Evolutionary conservation across 495 filamentous ascomycete genomes (phyloP).

Genomic region (Corynascus novoguineensis): DNA sequence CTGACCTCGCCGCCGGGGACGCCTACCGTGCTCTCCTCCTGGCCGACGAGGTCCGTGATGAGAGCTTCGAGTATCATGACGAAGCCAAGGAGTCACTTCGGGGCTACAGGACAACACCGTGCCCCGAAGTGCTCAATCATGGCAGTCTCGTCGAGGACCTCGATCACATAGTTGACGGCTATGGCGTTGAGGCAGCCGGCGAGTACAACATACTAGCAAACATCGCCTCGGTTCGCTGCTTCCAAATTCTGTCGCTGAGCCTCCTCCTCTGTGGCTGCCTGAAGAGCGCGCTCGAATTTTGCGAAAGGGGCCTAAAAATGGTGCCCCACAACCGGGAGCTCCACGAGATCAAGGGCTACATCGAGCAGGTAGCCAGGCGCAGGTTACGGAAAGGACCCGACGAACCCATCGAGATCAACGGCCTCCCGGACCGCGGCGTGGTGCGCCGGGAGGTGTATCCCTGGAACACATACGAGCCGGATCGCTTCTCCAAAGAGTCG

Average conservation of each 20-base stretch:
- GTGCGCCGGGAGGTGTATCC: constrained; percentile 87
- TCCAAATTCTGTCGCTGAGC: constrained; percentile 52
- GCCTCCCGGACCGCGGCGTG: constrained; percentile 64
- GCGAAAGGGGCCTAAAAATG: constrained; percentile 44
- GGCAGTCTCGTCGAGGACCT: constrained; percentile 37
- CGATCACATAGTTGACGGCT: constrained; percentile 34
- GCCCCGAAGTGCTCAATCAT: constrained; percentile 37
- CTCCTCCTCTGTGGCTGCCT: constrained; percentile 64
- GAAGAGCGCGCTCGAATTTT: constrained; percentile 63
- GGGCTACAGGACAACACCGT: constrained; percentile 25
- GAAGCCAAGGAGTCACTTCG: constrained; percentile 42
- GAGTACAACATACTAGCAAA: constrained; percentile 33
- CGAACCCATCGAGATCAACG: constrained; percentile 43
- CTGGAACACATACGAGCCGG: constrained; percentile 86
- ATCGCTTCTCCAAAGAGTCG: constrained; percentile 67
- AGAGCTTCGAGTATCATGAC: constrained; percentile 61
- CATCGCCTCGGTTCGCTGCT: constrained; percentile 47
- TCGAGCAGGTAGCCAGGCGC: constrained; percentile 42
- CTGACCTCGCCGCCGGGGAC: constrained; percentile 84
- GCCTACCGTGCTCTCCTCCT: constrained; percentile 84
- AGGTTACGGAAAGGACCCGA: constrained; percentile 37
- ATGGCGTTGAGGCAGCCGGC: constrained; percentile 24
- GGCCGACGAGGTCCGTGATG: constrained; percentile 70
- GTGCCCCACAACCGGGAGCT: constrained; percentile 45
- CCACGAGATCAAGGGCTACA: constrained; percentile 41